Percentiles rank a stretch among this genome's conserved stretches.
Conservation (phyloP, 345 rosid genomes). For the Heritiera fomes region DNA sequence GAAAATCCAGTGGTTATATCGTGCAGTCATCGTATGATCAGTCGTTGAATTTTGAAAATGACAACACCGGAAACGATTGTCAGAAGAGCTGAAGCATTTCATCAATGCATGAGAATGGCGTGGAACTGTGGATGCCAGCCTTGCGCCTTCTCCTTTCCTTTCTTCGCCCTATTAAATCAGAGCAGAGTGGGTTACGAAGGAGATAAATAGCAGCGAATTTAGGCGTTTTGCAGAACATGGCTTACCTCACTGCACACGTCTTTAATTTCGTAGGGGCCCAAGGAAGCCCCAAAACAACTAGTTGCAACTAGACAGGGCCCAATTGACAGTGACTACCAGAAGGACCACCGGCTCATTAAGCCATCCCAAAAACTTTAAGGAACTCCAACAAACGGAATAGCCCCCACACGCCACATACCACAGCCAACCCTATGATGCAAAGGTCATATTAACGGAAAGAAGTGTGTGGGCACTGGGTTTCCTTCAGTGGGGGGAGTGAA, state of each 20-base stretch:
- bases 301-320: conserved; percentile 16
- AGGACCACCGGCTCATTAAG: conserved; percentile 20
- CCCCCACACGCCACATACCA: not conserved
- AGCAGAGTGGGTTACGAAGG: not conserved
- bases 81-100: not conserved
- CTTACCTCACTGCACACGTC: not conserved
- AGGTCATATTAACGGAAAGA: not conserved
- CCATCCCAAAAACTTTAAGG: not conserved
- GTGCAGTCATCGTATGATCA: not conserved
- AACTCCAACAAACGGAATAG: not conserved
- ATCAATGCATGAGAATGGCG: not conserved
- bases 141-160: not conserved
- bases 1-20: conserved; percentile 14
- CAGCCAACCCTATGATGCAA: not conserved
- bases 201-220: not conserved
- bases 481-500: not conserved
- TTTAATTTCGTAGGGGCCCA: not conserved
- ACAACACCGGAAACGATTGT: not conserved
- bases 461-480: not conserved
- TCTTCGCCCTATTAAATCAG: not conserved
- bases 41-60: not conserved
- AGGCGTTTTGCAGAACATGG: not conserved
- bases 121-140: not conserved
- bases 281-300: not conserved
- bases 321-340: not conserved